phyloP scores from a whole-genome alignment of 2,329 filamentous ascomycete genomes.

The Sphaerulina populicola region DNA sequence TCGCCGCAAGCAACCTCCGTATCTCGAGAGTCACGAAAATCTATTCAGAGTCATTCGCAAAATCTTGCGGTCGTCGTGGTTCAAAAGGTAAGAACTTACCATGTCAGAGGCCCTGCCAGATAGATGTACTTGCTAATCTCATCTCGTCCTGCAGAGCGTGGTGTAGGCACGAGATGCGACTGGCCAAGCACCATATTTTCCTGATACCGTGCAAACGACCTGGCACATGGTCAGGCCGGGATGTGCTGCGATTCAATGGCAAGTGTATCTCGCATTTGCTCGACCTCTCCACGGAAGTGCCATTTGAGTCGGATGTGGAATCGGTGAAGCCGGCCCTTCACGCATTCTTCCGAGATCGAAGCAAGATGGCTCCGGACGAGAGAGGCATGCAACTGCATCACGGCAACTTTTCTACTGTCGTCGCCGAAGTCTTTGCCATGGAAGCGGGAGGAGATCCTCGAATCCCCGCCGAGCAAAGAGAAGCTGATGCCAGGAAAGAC shows the following conservation, averaged over 20 bases:
- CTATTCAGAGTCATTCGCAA: conserved; percentile 31
- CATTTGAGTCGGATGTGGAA: conserved; percentile 29
- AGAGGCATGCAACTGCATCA: conserved; percentile 24
- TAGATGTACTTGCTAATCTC: neutral
- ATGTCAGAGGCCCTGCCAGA: neutral
- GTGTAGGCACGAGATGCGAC: conserved; percentile 40
- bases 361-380: conserved; percentile 22
- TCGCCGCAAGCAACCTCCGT: conserved; percentile 28
- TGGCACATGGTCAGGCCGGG: conserved; percentile 16
- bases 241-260: conserved; percentile 36
- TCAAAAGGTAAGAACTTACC: conserved; percentile 28
- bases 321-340: conserved; percentile 29
- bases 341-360: conserved; percentile 32
- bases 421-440: conserved; percentile 36
- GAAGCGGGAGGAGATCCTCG: conserved; percentile 38
- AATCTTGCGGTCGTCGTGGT: conserved; percentile 38
- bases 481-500: conserved; percentile 39
- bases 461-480: conserved; percentile 34
- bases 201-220: conserved; percentile 33
- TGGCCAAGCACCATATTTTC: conserved; percentile 37
- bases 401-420: conserved; percentile 32
- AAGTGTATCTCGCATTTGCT: conserved; percentile 37
- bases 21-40: conserved; percentile 28
- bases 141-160: conserved; percentile 29
- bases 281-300: conserved; percentile 31